Evolutionary conservation across 257 asterid genomes (phyloP).

Genomic region (Solanum chmielewskii): DNA sequence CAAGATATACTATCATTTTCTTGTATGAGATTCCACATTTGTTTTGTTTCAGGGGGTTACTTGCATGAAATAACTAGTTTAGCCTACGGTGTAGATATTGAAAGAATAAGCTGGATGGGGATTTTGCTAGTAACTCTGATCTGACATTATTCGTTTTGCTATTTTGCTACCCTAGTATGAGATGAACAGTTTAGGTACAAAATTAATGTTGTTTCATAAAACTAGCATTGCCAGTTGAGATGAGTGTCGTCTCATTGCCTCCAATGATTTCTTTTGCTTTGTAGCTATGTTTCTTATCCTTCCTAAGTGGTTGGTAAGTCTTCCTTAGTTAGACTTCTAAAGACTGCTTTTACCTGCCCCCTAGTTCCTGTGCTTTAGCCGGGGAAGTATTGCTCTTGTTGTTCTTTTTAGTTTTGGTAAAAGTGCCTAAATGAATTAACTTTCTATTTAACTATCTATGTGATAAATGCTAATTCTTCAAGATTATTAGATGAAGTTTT

Average conservation of each 20-base stretch:
- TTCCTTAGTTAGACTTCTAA: background rate
- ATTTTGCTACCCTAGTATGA: background rate
- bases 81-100: slow-evolving; percentile 78
- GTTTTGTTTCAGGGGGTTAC: slow-evolving; percentile 58
- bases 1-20: background rate
- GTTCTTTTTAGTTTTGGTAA: background rate
- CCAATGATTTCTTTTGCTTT: too few relatives aligned
- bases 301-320: background rate
- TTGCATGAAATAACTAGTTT: slow-evolving; percentile 66
- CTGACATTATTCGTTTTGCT: background rate
- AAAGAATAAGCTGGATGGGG: slow-evolving; percentile 56
- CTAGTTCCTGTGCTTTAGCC: background rate
- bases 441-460: background rate
- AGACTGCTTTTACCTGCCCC: background rate
- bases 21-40: slow-evolving; percentile 1
- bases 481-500: background rate
- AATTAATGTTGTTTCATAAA: too few relatives aligned
- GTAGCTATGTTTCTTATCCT: background rate
- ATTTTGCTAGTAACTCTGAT: slow-evolving; percentile 52
- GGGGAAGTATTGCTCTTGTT: background rate
- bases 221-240: too few relatives aligned
- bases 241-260: too few relatives aligned
- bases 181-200: background rate
- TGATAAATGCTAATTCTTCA: background rate
- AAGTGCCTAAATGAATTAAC: background rate